Percentiles rank a stretch among this genome's conserved stretches.
phyloP scores from a whole-genome alignment of 129 eudicot species.

The Tagetes erecta region DNA sequence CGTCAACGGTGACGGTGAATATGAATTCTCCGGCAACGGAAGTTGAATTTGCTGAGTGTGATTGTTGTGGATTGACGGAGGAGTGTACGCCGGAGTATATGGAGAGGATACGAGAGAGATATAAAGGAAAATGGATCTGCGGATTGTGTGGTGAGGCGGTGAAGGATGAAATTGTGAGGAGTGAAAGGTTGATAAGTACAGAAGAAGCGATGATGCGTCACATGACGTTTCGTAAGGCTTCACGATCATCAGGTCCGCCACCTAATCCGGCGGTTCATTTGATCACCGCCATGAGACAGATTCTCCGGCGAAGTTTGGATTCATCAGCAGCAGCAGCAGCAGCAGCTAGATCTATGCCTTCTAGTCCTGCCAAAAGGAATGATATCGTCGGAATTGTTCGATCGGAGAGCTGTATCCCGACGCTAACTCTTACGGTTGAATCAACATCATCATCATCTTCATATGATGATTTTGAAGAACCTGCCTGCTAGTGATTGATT shows the following conservation, averaged over 20 bases:
- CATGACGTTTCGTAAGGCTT: constrained; percentile 52
- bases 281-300: constrained; percentile 66
- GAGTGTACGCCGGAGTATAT: constrained; percentile 82
- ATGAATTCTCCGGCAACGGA: constrained; percentile 34
- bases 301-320: constrained; percentile 60
- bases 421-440: constrained; percentile 46
- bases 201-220: constrained; percentile 78
- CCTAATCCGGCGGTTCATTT: constrained; percentile 65
- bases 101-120: constrained; percentile 58
- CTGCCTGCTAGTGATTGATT: background rate
- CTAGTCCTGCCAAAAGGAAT: constrained; percentile 46
- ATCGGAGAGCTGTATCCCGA: constrained; percentile 68
- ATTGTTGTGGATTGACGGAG: constrained; percentile 82
- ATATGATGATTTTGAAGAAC: constrained; percentile 34
- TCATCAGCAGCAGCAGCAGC: constrained; percentile 65
- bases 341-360: constrained; percentile 56
- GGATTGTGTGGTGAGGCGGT: constrained; percentile 84
- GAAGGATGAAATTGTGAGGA: constrained; percentile 60
- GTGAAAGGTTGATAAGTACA: constrained; percentile 57
- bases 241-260: constrained; percentile 62
- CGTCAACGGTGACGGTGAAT: constrained; percentile 29
- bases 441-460: constrained; percentile 27
- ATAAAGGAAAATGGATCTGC: constrained; percentile 83
- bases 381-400: constrained; percentile 32
- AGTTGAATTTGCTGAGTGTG: constrained; percentile 61